Evolutionary conservation across 306 rosid species (phyloP).

Genomic region (Trichosanthes cucumerina): DNA sequence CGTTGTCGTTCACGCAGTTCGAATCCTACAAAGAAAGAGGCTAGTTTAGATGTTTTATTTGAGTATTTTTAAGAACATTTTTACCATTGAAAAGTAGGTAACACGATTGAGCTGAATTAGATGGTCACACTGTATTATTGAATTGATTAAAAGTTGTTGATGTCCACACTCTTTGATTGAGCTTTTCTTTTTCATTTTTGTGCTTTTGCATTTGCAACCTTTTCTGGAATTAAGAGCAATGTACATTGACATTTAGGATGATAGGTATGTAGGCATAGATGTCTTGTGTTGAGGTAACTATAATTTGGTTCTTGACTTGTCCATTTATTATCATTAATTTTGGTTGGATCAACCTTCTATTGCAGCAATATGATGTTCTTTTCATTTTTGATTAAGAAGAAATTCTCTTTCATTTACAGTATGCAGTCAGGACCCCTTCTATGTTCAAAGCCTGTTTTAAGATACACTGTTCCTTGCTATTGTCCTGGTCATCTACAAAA

Average conservation of each 20-base stretch:
- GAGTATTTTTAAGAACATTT: neutral
- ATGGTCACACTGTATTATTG: neutral
- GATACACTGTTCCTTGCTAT: constrained; percentile 43
- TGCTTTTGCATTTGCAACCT: neutral
- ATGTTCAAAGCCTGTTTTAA: constrained; percentile 56
- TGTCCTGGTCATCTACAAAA: constrained; percentile 43
- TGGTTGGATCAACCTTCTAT: neutral
- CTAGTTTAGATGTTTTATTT: neutral
- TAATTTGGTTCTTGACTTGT: neutral
- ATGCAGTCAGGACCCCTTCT: constrained; percentile 45
- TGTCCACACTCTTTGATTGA: neutral
- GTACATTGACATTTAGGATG: neutral
- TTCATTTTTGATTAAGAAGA: neutral
- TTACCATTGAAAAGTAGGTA: neutral
- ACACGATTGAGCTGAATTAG: neutral
- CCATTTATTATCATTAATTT: neutral
- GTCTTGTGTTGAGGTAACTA: neutral
- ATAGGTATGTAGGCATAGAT: neutral
- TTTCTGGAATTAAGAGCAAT: neutral
- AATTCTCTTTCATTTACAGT: constrained; percentile 23
- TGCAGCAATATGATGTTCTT: neutral
- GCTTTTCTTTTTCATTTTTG: no score
- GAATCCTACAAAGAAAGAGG: neutral
- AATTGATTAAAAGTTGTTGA: neutral
- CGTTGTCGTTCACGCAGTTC: no score